Base-by-base conservation (phyloP, 177 flowering plant species). In the Tripterygium wilfordii region DNA sequence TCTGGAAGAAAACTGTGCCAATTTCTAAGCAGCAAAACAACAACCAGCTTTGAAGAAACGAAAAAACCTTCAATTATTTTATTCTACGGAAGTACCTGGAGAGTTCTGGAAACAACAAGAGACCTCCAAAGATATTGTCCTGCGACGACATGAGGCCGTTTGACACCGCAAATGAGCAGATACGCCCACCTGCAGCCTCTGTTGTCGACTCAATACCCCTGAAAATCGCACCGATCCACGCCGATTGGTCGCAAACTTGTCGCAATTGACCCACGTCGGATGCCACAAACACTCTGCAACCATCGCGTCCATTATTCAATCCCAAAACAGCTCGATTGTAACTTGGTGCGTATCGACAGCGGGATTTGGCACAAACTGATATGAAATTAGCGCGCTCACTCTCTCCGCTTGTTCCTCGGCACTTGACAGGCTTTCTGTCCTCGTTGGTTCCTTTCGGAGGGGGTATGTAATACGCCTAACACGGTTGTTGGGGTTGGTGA, bases 21-120 rank as follows among this genome's bases (percentile, higher is more conserved):
- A 36, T 4, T 36, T 36, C 40, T 10, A 28, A n/a, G n/a, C n/a
- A n/a, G n/a, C n/a, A 28, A 28, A 28, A 28, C 31, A 5, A 26
- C 32, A 36, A 6, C 10, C 6, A 18, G 8, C 40, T 5, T 36
- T 3, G 0, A 21, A 25, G 1, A 22, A 2, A 15, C 1, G 7
- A 24, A 25, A 10, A 20, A n/a, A n/a, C n/a, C n/a, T n/a, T 28
- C 7, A 28, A 32, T 32, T 10, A 32, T 4, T 3, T 4, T 32
- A n/a, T n/a, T n/a, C 26, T n/a, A 13, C 13, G 7, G 2, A 48
- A 29, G 14, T 36, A 71, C 76, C 76, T 56, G 67, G 48, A 60
- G 35, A 44, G 40, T 56, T 67, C 24, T 61, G 54, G 18, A 30
- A 61, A 14, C 67, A 51, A 42, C 64, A 61, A 1, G 67, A 63